Evolutionary conservation across 306 rosid species (phyloP).

Genomic region (Begonia fuchsioides): DNA sequence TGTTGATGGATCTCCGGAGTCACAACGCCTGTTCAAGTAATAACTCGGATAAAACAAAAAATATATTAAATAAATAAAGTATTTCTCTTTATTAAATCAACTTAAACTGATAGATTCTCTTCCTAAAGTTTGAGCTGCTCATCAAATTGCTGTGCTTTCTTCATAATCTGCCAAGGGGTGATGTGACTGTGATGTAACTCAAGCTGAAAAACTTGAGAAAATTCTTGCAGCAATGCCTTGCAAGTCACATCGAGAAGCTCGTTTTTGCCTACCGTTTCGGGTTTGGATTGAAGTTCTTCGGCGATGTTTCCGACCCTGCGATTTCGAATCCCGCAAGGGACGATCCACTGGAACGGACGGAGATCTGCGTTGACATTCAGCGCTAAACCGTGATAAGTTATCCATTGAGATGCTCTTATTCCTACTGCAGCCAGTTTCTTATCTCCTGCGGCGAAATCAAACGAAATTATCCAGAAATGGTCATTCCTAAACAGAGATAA

Average conservation of each 20-base stretch:
- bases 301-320: conserved; percentile 55
- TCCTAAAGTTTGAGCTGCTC: too few relatives aligned
- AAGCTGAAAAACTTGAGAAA: conserved; percentile 44
- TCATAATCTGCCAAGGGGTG: too few relatives aligned
- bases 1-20: too few relatives aligned
- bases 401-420: conserved; percentile 45
- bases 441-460: conserved; percentile 27
- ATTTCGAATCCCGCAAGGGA: conserved; percentile 59
- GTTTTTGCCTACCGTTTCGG: conserved; percentile 14
- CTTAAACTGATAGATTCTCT: too few relatives aligned
- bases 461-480: not conserved
- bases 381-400: conserved; percentile 63
- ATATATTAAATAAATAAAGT: too few relatives aligned
- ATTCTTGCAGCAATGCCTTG: conserved; percentile 40
- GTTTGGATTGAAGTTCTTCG: conserved; percentile 12
- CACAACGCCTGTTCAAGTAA: too few relatives aligned
- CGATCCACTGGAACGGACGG: conserved; percentile 43
- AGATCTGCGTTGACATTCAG: conserved; percentile 55
- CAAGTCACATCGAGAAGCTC: conserved; percentile 31
- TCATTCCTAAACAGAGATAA: not conserved
- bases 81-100: too few relatives aligned
- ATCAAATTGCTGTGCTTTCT: too few relatives aligned
- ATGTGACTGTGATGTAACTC: conserved; percentile 10
- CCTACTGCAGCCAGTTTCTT: conserved; percentile 74
- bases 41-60: too few relatives aligned